These are phyloP conservation scores for Suillus occidentalis DNA, from an alignment of 768 basidiomycete genomes.

Conservation along the genomic window DNA sequence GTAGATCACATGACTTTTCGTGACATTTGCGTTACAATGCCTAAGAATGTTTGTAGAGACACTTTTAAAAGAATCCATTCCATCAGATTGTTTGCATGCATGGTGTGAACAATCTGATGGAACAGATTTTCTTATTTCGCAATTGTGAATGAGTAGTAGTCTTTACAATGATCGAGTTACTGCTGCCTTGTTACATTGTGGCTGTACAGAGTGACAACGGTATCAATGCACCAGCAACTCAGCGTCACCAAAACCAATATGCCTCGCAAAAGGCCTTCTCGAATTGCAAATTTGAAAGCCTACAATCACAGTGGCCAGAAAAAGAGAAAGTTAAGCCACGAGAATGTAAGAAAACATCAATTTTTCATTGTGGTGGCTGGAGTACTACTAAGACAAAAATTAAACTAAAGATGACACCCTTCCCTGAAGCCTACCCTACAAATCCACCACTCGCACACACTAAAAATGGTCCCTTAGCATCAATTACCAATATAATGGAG, in stretches of 20 bases:
- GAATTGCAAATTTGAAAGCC: background rate
- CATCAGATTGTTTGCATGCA: background rate
- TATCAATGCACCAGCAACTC: background rate
- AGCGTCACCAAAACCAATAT: background rate
- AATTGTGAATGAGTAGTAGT: no score
- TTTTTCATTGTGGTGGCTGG: no score
- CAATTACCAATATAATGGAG: no score
- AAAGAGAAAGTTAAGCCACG: background rate
- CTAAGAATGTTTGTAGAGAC: background rate
- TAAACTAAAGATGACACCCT: background rate
- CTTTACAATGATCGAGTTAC: background rate
- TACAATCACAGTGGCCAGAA: background rate
- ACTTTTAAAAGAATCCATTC: background rate
- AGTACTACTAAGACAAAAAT: background rate
- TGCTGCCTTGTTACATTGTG: background rate
- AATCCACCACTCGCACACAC: background rate
- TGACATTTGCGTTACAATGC: background rate
- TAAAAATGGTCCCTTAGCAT: no score
- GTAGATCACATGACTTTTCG: background rate
- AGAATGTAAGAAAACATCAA: no score
- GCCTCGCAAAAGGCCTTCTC: background rate
- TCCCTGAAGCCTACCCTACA: background rate
- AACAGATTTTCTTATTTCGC: no score
- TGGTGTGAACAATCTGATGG: no score
- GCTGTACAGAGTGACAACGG: background rate